Conservation (phyloP, 2,329 filamentous ascomycete genomes). For the Colletotrichum endophyticum region DNA sequence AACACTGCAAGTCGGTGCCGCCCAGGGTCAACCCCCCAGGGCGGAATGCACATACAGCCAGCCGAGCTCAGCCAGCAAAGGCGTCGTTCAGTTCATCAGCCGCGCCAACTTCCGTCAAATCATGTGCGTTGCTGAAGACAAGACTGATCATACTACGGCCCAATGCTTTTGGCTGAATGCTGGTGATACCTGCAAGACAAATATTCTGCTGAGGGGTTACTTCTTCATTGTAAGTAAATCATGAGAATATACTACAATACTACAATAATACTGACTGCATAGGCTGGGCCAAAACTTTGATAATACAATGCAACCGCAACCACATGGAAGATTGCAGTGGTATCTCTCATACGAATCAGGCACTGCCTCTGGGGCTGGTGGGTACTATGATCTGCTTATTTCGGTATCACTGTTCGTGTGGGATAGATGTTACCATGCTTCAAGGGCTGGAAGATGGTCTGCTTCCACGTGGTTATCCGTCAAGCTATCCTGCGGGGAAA, state of each 20-base stretch:
- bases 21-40: not conserved
- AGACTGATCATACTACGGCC: not conserved
- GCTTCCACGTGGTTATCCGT: not conserved
- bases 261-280: not conserved
- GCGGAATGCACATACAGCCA: not conserved
- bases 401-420: not conserved
- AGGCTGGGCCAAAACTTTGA: not conserved
- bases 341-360: not conserved
- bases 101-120: not conserved
- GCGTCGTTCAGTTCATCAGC: not conserved
- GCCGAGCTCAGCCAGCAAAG: not conserved
- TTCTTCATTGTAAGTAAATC: not conserved
- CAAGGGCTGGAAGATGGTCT: not conserved
- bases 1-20: not conserved
- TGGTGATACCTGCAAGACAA: not conserved
- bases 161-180: not conserved
- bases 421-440: not conserved
- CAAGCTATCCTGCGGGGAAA: not conserved
- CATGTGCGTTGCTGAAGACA: not conserved
- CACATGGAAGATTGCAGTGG: not conserved
- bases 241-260: not conserved
- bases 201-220: not conserved
- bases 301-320: not conserved
- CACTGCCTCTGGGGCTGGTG: not conserved
- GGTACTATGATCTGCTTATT: not conserved